Evolutionary conservation across 441 rosid species (phyloP), one percentile per base, ranked within the genome.

Genomic region (Hura crepitans): DNA sequence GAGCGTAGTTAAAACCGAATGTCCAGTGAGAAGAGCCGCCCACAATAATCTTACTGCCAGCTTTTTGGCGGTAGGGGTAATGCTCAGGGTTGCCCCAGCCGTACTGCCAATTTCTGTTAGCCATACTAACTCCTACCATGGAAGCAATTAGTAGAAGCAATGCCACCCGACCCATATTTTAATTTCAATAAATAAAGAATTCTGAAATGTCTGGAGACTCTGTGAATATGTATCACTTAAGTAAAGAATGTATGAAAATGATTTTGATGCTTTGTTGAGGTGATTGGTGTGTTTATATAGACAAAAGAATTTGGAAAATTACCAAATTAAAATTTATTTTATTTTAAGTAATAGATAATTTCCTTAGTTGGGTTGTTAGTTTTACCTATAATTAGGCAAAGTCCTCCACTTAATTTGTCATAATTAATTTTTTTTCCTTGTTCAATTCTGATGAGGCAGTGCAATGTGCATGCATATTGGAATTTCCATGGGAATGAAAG

Each of bases 1-100:
- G 27, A 31, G 70, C 60, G 56, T 84, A 69, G 67, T 79, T 71
- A 55, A 70, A 53, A 28, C 84, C 85, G n/a, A 78, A 87, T 22
- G 58, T 83, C 94, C 91, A 88, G 22, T 73, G 68, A 12, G 82
- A 77, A 13, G 90, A 81, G 39, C 89, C 89, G 17, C 91, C 96
- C 0, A 86, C 90, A 14, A 73, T 49, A 62, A 84, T 84, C 72
- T 79, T 86, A 1, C 60, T 86, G 23, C 84, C 81, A 23, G 51
- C 62, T 37, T 33, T 73, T 5, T 56, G 27, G 51, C 25, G 30
- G 8, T 22, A 46, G 33, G 53, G 18, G 12, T 35, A 63, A 8
- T 20, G 73, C 58, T 81, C 72, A 55, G 75, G 57, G 33, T 87
- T 88, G 68, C 74, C 74, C 60, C 61, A 68, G 14, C 83, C 84